Conservation (phyloP, 192 early-diverging fungal species). For the Entomortierella parvispora region DNA sequence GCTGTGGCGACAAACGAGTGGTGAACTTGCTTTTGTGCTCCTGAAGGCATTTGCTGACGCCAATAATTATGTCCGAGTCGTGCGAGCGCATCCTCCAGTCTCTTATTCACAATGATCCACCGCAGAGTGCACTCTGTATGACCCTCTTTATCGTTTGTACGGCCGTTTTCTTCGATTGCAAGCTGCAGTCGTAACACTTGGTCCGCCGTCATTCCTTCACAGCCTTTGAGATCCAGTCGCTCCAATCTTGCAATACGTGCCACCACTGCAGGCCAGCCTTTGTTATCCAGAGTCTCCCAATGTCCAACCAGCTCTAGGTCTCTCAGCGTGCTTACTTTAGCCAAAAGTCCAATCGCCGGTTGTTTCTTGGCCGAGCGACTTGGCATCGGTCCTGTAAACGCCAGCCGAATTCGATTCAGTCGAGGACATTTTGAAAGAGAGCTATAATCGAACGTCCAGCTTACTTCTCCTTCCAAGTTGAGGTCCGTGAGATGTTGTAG, state of each 20-base stretch:
- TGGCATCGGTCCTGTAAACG: constrained; percentile 40
- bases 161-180: constrained; percentile 4
- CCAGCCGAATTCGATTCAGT: constrained; percentile 25
- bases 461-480: constrained; percentile 41
- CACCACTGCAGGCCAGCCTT: constrained; percentile 31
- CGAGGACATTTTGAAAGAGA: constrained; percentile 24
- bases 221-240: constrained; percentile 28
- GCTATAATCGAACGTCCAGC: constrained; percentile 45
- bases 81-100: constrained; percentile 19
- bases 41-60: neutral
- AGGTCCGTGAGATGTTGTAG: constrained; percentile 15
- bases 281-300: constrained; percentile 30
- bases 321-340: constrained; percentile 8
- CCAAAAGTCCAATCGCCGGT: constrained; percentile 24
- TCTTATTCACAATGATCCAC: constrained; percentile 41
- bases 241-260: constrained; percentile 11
- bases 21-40: no score
- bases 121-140: constrained; percentile 22
- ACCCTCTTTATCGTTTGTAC: neutral
- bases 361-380: constrained; percentile 37
- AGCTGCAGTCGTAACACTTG: constrained; percentile 21
- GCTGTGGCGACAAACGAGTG: constrained; percentile 12
- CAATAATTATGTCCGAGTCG: constrained; percentile 15
- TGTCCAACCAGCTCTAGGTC: constrained; percentile 34
- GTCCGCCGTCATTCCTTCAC: constrained; percentile 35